Evolutionary conservation across 1,139 yeast genomes (phyloP).

Genomic region (Sugiyamaella novakii): DNA sequence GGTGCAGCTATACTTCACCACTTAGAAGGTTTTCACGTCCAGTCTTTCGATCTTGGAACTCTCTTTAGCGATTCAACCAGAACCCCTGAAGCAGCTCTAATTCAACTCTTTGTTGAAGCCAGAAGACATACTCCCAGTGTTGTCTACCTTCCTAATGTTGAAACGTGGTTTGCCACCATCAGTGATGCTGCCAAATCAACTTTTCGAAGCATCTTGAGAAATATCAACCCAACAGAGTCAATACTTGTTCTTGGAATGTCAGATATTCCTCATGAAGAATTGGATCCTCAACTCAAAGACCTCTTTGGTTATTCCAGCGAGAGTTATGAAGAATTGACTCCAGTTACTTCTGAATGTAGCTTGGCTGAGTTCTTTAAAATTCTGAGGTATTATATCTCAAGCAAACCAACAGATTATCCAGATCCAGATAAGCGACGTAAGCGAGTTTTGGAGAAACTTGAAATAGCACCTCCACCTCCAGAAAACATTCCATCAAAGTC

Average conservation of each 20-base stretch:
- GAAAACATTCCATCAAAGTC: slow-evolving; percentile 31
- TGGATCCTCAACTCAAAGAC: slow-evolving; percentile 45
- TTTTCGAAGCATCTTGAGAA: slow-evolving; percentile 66
- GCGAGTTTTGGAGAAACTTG: slow-evolving; percentile 47
- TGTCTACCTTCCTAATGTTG: slow-evolving; percentile 79
- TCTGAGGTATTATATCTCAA: slow-evolving; percentile 56
- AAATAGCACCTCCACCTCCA: slow-evolving; percentile 44
- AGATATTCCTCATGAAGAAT: slow-evolving; percentile 49
- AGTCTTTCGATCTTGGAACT: slow-evolving; percentile 77
- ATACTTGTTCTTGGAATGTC: slow-evolving; percentile 78
- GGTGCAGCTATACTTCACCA: slow-evolving; percentile 80
- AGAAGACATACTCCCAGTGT: slow-evolving; percentile 89
- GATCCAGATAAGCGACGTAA: slow-evolving; percentile 44
- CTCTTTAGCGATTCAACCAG: slow-evolving; percentile 78
- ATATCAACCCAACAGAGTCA: slow-evolving; percentile 70
- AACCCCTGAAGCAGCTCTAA: slow-evolving; percentile 81
- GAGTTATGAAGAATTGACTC: slow-evolving; percentile 47
- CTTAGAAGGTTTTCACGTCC: slow-evolving; percentile 89
- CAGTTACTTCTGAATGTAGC: slow-evolving; percentile 47
- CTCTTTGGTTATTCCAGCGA: slow-evolving; percentile 58
- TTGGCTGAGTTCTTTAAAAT: slow-evolving; percentile 59
- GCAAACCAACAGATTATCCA: slow-evolving; percentile 62
- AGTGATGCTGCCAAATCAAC: slow-evolving; percentile 73
- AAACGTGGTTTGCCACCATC: slow-evolving; percentile 71
- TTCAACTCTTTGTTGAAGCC: slow-evolving; percentile 86